Evolutionary conservation across 805 yeast species (phyloP), one percentile per base, ranked within the genome.

Genomic region (Jamesozyma spencerorum): DNA sequence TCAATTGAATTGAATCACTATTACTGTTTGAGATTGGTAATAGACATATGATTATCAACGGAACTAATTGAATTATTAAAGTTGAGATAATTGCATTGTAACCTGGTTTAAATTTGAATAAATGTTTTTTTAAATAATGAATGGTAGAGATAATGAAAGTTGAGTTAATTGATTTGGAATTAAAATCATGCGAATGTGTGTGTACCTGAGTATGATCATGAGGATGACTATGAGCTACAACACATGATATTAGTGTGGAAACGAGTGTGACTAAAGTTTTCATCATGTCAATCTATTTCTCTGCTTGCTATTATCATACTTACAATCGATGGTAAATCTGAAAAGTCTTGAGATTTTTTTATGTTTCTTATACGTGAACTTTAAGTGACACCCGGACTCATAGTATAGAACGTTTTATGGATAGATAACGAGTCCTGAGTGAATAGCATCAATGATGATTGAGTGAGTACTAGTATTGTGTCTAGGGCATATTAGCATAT

Each of bases 31-130:
- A 15, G 3, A 38, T 69, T 5, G 86, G 85, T 27, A 79, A 69
- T 47, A 74, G 55, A 0, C 74, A 72, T 18, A 80, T 59, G 14
- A 78, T 57, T 31, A 78, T 50, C 48, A 74, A 76, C 29, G 88
- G 85, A 5, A 81, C 75, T 0, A 82, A 75, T 8, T 82, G 76
- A 34, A 81, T 75, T 50, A 77, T 70, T 0, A 79, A 58, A 0
- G 84, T 77, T 3, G 87, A 84, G 34, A 80, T 50, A 3, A 81
- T 31, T 1, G 87, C 73, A 53, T 81, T 81, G 36, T 70, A 70
- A 2, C 74, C 77, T 1, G 86, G 75, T 7, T 51, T 50, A 30
- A 43, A 48, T 2, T 49, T 45, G 22, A 57, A 60, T 1, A 54
- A 13, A 14, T 42, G 24, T 8, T 50, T 31, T 31, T 44, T 41